These are phyloP conservation scores for Wilcoxina mikolae DNA, from an alignment of 495 filamentous ascomycete species.

Conservation along the genomic window DNA sequence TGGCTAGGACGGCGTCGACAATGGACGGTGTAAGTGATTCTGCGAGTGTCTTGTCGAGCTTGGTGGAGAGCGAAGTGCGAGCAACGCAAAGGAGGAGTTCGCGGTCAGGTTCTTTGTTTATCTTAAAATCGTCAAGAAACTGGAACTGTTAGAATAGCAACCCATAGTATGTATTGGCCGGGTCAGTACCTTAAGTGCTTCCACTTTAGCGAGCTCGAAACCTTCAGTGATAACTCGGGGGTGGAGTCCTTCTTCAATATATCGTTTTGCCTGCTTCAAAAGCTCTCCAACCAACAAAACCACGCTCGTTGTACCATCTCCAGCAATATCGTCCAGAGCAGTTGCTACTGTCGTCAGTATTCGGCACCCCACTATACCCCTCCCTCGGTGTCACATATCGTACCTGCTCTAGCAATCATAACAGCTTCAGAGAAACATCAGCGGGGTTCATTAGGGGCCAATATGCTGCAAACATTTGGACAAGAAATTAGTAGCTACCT, in stretches of 20 bases:
- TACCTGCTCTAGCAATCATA: constrained; percentile 83
- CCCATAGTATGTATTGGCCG: background rate
- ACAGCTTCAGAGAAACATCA: constrained; percentile 55
- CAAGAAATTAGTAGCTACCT: constrained; percentile 36
- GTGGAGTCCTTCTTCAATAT: constrained; percentile 87
- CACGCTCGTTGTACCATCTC: constrained; percentile 94
- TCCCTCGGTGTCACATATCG: background rate
- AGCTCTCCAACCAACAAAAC: constrained; percentile 92
- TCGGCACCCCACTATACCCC: background rate
- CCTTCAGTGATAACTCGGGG: constrained; percentile 94
- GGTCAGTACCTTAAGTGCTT: constrained; percentile 61
- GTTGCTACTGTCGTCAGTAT: constrained; percentile 43
- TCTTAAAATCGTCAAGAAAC: constrained; percentile 93
- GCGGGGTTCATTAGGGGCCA: background rate
- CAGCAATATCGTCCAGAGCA: constrained; percentile 95
- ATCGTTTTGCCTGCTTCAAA: constrained; percentile 89
- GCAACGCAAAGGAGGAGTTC: constrained; percentile 90
- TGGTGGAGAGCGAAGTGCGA: constrained; percentile 86
- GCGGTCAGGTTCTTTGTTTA: constrained; percentile 69
- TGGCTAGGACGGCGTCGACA: constrained; percentile 87
- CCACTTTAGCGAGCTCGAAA: constrained; percentile 89
- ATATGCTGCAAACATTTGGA: background rate
- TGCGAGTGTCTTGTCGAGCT: constrained; percentile 74
- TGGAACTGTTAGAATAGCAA: constrained; percentile 29
- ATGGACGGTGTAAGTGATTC: constrained; percentile 85